These are phyloP conservation scores for Dissophora ornata DNA, from an alignment of 192 early-diverging fungal genomes.

Conservation along the genomic window DNA sequence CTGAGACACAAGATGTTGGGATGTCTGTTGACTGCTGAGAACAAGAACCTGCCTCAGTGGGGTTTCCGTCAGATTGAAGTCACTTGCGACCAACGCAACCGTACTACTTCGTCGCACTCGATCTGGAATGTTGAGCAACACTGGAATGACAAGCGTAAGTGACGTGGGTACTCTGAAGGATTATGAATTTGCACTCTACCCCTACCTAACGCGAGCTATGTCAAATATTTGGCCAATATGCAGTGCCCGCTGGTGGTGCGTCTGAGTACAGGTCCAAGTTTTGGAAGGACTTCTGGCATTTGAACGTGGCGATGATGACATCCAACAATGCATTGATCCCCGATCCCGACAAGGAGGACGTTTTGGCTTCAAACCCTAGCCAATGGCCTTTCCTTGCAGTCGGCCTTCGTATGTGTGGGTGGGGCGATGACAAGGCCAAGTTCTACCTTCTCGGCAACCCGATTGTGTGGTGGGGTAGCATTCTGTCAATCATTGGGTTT, in stretches of 20 bases:
- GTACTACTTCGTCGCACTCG: constrained; percentile 68
- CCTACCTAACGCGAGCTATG: background rate
- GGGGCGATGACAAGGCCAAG: constrained; percentile 87
- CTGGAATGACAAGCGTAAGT: constrained; percentile 75
- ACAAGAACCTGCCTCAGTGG: constrained; percentile 92
- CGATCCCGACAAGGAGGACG: constrained; percentile 92
- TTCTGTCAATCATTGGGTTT: constrained; percentile 65
- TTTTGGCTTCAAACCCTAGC: constrained; percentile 79
- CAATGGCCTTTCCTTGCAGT: constrained; percentile 91
- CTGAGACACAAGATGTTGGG: constrained; percentile 76
- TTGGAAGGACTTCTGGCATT: constrained; percentile 84
- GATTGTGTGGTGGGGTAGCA: constrained; percentile 88
- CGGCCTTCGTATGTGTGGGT: constrained; percentile 94
- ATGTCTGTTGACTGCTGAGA: constrained; percentile 82
- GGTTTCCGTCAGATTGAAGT: constrained; percentile 96
- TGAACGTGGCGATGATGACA: constrained; percentile 96
- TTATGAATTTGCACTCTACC: background rate
- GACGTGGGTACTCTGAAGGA: background rate
- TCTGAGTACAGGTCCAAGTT: constrained; percentile 79
- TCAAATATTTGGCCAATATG: no score
- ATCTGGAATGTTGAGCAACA: constrained; percentile 97
- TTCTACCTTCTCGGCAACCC: constrained; percentile 96
- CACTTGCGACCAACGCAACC: constrained; percentile 79
- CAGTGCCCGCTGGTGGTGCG: constrained; percentile 78
- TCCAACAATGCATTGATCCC: constrained; percentile 96